Evolutionary conservation across 2,329 filamentous ascomycete genomes (phyloP), one percentile per base, ranked within the genome.

Genomic region (Colletotrichum musae): DNA sequence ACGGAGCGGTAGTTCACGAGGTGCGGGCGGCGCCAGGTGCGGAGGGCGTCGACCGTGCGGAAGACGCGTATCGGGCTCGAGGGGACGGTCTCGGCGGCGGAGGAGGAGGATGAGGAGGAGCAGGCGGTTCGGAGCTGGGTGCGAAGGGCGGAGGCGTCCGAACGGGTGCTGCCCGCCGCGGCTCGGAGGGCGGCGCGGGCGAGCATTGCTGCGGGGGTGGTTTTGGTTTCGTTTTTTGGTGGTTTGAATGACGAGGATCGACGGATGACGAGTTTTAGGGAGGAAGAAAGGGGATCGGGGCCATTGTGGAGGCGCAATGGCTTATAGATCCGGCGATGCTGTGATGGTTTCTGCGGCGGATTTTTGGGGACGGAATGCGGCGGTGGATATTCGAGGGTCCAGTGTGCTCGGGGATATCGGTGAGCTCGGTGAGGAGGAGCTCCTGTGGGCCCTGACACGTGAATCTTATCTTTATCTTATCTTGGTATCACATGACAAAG

Each of bases 41-140:
- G 93, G 59, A 97, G 84, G 12, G 89, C 85, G 15, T 90, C 83
- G 68, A 96, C 90, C 79, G 93, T 88, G 74, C 93, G 93, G 78
- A 97, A 92, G 75, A 98, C 81, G 70, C 89, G 89, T 72, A 94
- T 92, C 4, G 85, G 82, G 5, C 87, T 86, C 43, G 84, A 84
- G 10, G 89, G 86, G 67, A 91, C 83, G 3, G 81, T 86, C 70
- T 87, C 85, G 73, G 72, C 72, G 43, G 61, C 68, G 39, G 72
- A 68, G 60, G 67, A 70, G 70, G 56, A 63, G 63, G 47, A 62
- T 72, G 59, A 73, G 73, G 73, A 73, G 62, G 68, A 68, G 71
- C 70, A 73, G 65, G 72, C 67, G 26, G 67, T 67, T 57, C 73
- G 58, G 58, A 72, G 64, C 58, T 68, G 71, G 43, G 50, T 52